Evolutionary conservation across 768 basidiomycete species (phyloP), one percentile per base, ranked within the genome.

Genomic region (Terana coerulea): DNA sequence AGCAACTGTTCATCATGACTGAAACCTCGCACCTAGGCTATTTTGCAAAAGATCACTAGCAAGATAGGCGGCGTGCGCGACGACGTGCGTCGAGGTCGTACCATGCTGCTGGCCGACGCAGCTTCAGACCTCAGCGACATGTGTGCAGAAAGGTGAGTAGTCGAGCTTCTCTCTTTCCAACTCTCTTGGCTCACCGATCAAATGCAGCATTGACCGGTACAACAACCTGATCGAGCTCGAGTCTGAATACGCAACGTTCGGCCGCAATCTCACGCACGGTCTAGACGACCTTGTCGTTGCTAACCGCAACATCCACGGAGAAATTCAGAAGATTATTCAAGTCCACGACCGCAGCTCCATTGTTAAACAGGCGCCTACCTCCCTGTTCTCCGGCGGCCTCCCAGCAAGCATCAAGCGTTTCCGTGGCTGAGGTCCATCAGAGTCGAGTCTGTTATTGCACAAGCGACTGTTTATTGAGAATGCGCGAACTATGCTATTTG

Each of bases 231-330:
- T 57, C 24, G 47, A 53, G 8, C 30, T 57, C 11, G 56, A 57
- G 30, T 37, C 56, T 10, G 56, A 57, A 10, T 57, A 53, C 33
- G 56, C 56, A 9, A 47, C 56, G 7, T 54, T 53, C 29, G 52
- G 51, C 1, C 51, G 48, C 3, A 45, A 42, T 34, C 31, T 57
- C 25, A 28, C 19, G 5, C 48, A 51, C 14, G 34, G 39, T 3
- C 30, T 57, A 12, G 52, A 57, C 19, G 52, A 53, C 30, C 15
- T 54, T 2, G 15, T 39, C 15, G 25, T 9, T 12, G 33, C 47
- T 3, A 42, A 56, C 26, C 12, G 31, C 24, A 35, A 33, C 19
- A 39, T 45, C 5, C 24, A 42, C n/a, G 5, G 34, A 6, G 45
- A 37, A 14, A 25, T 53, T 11, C n/a, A 48, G 40, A 53, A 56